Percentiles rank a stretch among this genome's conserved stretches.
These are phyloP conservation scores for Candida multigemmis DNA, from an alignment of 805 yeast genomes.

Conservation along the genomic window DNA sequence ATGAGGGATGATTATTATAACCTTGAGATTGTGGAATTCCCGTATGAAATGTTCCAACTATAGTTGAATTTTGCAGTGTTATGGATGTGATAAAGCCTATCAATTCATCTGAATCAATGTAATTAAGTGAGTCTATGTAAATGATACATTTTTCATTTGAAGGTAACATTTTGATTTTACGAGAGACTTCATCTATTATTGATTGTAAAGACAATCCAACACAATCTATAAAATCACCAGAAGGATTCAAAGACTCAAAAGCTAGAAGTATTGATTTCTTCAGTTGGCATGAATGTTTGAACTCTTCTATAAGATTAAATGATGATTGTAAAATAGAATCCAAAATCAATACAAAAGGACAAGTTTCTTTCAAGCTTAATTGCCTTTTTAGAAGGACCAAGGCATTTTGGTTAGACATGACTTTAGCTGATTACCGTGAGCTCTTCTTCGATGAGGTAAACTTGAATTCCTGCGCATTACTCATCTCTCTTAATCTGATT, in stretches of 20 bases:
- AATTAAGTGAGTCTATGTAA: constrained; percentile 66
- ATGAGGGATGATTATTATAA: constrained; percentile 44
- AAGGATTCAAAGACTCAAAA: constrained; percentile 54
- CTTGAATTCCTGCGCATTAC: not conserved
- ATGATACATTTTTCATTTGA: no score
- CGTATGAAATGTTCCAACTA: constrained; percentile 29
- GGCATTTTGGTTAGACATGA: constrained; percentile 25
- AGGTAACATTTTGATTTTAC: no score
- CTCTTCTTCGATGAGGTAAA: not conserved
- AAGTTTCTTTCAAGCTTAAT: constrained; percentile 57
- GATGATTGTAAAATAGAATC: constrained; percentile 73
- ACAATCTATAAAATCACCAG: constrained; percentile 44
- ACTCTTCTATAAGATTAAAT: constrained; percentile 44
- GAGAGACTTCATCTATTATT: no score
- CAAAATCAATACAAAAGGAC: constrained; percentile 62
- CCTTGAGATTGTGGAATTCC: constrained; percentile 31
- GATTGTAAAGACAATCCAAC: constrained; percentile 2
- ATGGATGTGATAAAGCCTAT: constrained; percentile 42
- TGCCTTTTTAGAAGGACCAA: constrained; percentile 56
- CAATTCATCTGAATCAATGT: constrained; percentile 36
- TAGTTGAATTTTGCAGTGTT: constrained; percentile 19
- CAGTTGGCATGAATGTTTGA: constrained; percentile 31
- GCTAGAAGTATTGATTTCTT: constrained; percentile 48
- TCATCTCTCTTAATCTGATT: constrained; percentile 2
- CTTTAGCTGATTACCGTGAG: not conserved